Evolutionary conservation across 2,329 filamentous ascomycete genomes (phyloP).

Genomic region (Sporothrix mexicana): DNA sequence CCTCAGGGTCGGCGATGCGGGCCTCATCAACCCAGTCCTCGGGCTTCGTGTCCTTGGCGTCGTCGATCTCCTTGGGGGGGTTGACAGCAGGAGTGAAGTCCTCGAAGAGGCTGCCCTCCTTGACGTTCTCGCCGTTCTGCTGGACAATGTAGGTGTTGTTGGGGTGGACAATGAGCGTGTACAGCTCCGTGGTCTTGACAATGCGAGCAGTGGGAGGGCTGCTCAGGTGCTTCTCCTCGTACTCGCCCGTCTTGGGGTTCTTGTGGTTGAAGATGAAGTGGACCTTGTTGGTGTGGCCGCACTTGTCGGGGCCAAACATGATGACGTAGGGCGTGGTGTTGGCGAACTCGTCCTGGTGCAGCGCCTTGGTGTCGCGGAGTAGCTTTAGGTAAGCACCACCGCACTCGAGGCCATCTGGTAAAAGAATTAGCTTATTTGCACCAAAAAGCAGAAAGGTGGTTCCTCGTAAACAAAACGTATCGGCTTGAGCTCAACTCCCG

Average conservation of each 20-base stretch:
- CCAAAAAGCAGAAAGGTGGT: no score
- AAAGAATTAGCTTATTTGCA: slow-evolving; percentile 3
- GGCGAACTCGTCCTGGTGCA: slow-evolving; percentile 96
- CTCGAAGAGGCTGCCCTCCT: slow-evolving; percentile 89
- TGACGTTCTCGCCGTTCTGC: slow-evolving; percentile 86
- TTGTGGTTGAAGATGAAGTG: slow-evolving; percentile 99
- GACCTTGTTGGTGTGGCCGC: slow-evolving; percentile 97
- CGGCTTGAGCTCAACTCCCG: background rate
- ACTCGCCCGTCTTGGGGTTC: slow-evolving; percentile 99
- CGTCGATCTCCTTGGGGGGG: slow-evolving; percentile 92
- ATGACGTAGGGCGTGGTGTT: slow-evolving; percentile 98
- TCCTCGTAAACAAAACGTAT: background rate
- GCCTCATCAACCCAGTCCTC: slow-evolving; percentile 94
- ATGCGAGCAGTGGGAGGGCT: slow-evolving; percentile 84
- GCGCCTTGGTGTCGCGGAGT: slow-evolving; percentile 94
- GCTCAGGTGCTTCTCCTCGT: slow-evolving; percentile 98
- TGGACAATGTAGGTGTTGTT: slow-evolving; percentile 95
- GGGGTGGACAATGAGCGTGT: slow-evolving; percentile 94
- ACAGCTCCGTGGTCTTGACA: slow-evolving; percentile 89
- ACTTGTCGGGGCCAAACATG: slow-evolving; percentile 99
- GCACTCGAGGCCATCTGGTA: slow-evolving; percentile 86
- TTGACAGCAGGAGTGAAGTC: slow-evolving; percentile 95
- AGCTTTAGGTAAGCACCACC: slow-evolving; percentile 99
- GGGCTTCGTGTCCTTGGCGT: slow-evolving; percentile 91
- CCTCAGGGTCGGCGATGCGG: slow-evolving; percentile 88